Evolutionary conservation across 2,329 filamentous ascomycete species (phyloP).

Genomic region (Aspergillus brasiliensis): DNA sequence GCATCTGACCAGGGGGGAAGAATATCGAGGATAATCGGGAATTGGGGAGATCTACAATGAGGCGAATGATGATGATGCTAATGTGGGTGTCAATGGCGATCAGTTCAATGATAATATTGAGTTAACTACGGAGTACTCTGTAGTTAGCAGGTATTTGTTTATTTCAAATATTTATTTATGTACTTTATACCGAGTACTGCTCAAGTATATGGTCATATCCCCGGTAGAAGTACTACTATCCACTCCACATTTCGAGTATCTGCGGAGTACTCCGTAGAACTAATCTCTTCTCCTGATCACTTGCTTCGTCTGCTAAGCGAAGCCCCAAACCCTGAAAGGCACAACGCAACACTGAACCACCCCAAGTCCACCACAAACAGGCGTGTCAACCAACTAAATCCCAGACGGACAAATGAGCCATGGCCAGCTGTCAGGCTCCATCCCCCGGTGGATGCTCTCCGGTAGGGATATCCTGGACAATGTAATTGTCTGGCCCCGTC

Average conservation of each 20-base stretch:
- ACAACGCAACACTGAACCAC: neutral
- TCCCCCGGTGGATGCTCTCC: neutral
- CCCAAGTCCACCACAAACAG: neutral
- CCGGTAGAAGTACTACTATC: too few relatives aligned
- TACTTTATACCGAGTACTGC: too few relatives aligned
- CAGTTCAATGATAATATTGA: neutral
- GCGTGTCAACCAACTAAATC: too few relatives aligned
- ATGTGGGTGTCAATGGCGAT: neutral
- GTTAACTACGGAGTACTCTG: too few relatives aligned
- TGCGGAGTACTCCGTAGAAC: too few relatives aligned
- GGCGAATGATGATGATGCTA: too few relatives aligned
- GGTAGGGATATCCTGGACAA: conserved; percentile 2
- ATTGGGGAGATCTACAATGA: conserved; percentile 2
- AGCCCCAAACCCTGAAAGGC: neutral
- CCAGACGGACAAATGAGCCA: conserved; percentile 18
- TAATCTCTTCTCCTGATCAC: too few relatives aligned
- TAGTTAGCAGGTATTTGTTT: too few relatives aligned
- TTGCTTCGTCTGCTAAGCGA: neutral
- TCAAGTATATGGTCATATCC: too few relatives aligned
- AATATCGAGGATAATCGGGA: too few relatives aligned
- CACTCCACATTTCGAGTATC: too few relatives aligned
- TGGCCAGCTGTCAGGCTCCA: conserved; percentile 19
- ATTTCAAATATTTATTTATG: too few relatives aligned
- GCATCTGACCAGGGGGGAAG: neutral
- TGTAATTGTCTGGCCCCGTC: neutral